phyloP scores from a whole-genome alignment of 106 monocot genomes.

The Dendrobium nobile region DNA sequence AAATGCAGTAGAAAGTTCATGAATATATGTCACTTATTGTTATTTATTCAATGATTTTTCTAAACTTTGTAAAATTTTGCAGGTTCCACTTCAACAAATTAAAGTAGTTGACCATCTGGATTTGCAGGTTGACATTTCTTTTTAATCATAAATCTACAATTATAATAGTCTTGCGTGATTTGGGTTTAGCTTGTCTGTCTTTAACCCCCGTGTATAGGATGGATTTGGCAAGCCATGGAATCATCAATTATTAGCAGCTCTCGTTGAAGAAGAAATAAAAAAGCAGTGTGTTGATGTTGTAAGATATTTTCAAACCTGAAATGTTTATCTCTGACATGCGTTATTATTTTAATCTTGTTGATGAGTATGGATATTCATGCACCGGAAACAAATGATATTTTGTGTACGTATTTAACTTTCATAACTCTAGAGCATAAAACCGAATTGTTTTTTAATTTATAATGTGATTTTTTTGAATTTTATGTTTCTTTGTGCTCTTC shows the following conservation, averaged over 20 bases:
- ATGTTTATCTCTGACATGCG: not conserved
- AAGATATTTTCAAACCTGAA: conserved; percentile 17
- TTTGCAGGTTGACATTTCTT: conserved; percentile 47
- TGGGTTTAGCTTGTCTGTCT: not conserved
- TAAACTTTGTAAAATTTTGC: conserved; percentile 5
- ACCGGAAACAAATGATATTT: not conserved
- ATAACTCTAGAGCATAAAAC: not conserved
- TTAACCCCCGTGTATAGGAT: conserved; percentile 45
- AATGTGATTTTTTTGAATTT: no score
- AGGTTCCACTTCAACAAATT: conserved; percentile 65
- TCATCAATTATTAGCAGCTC: conserved; percentile 43
- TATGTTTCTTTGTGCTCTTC: no score
- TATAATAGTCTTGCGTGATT: not conserved
- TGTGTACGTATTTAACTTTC: not conserved
- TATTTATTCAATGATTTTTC: not conserved
- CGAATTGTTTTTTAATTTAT: no score
- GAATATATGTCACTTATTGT: not conserved
- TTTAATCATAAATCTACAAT: not conserved
- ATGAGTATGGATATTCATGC: not conserved
- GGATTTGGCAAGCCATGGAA: conserved; percentile 85
- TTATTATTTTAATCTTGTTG: not conserved
- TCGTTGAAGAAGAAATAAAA: conserved; percentile 51
- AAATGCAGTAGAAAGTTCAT: not conserved
- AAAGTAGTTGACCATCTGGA: conserved; percentile 64
- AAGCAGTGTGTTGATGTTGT: conserved; percentile 45